These are phyloP conservation scores for Cladosporium sp. DNA, from an alignment of 2,329 filamentous ascomycete genomes.

Conservation along the genomic window DNA sequence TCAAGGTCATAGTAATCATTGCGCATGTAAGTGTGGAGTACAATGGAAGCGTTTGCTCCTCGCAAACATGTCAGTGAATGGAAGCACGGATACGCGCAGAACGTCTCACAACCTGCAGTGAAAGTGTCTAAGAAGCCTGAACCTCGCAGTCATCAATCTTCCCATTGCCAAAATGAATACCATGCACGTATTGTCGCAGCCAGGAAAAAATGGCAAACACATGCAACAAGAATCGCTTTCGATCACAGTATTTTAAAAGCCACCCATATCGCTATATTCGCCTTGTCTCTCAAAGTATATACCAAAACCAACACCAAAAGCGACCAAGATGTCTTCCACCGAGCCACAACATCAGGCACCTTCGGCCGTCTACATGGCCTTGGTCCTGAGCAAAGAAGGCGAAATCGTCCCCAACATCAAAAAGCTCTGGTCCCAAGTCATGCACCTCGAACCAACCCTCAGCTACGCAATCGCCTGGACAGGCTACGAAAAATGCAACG, in stretches of 20 bases:
- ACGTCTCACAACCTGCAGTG: neutral
- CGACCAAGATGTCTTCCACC: neutral
- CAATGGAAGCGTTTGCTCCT: neutral
- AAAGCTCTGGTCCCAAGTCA: conserved; percentile 1
- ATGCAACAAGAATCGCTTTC: neutral
- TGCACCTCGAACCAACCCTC: conserved; percentile 7
- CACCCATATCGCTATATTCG: neutral
- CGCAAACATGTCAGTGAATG: neutral
- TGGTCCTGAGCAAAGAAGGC: conserved; percentile 7
- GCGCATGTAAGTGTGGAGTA: neutral
- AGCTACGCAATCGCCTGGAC: conserved; percentile 13
- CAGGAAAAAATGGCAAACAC: neutral
- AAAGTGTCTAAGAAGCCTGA: neutral
- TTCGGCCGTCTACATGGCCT: conserved; percentile 13
- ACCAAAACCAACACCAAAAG: neutral
- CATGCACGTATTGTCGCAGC: neutral
- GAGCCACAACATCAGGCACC: neutral
- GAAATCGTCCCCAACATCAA: neutral
- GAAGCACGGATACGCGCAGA: neutral
- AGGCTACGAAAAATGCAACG: neutral
- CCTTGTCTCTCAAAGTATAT: neutral
- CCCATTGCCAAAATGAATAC: neutral
- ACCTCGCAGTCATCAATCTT: neutral
- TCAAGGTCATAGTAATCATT: too few species aligned
- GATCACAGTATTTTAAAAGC: neutral